These are phyloP conservation scores for Blastobotrys americana DNA, from an alignment of 805 yeast genomes.

Conservation along the genomic window DNA sequence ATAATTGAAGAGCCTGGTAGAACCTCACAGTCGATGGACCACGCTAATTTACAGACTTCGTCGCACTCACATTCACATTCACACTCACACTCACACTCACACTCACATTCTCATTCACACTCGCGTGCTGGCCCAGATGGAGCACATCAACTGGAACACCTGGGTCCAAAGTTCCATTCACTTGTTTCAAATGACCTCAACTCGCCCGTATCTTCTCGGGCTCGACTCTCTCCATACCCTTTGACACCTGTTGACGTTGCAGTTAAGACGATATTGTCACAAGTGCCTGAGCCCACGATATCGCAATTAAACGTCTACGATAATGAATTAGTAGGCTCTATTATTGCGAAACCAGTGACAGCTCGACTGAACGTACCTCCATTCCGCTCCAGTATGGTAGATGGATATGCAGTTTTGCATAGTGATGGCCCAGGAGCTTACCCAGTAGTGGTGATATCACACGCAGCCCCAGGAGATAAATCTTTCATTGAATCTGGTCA, in stretches of 20 bases:
- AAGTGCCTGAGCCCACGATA: constrained; percentile 30
- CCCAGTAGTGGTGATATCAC: constrained; percentile 37
- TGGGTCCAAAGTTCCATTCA: constrained; percentile 35
- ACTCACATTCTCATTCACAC: constrained; percentile 11
- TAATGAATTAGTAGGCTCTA: constrained; percentile 32
- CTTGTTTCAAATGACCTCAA: constrained; percentile 27
- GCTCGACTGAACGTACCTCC: constrained; percentile 39
- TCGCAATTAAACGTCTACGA: constrained; percentile 27
- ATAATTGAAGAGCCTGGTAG: constrained; percentile 14
- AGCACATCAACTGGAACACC: too few species aligned
- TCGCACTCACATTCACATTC: constrained; percentile 9
- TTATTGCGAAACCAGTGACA: constrained; percentile 37
- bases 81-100: constrained; percentile 13
- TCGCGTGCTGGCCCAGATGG: constrained; percentile 15
- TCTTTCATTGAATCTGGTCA: constrained; percentile 28
- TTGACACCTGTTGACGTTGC: constrained; percentile 41
- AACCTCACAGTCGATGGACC: constrained; percentile 9
- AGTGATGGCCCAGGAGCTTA: constrained; percentile 41
- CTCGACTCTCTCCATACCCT: constrained; percentile 44
- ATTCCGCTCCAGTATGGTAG: constrained; percentile 50
- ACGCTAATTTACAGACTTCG: constrained; percentile 8
- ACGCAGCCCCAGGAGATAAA: constrained; percentile 27
- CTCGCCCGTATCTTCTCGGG: constrained; percentile 36
- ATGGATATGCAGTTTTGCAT: constrained; percentile 46
- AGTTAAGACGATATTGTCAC: constrained; percentile 27